Conservation (phyloP, 371 early-diverging fungal genomes). For the Mortierella sp. region DNA sequence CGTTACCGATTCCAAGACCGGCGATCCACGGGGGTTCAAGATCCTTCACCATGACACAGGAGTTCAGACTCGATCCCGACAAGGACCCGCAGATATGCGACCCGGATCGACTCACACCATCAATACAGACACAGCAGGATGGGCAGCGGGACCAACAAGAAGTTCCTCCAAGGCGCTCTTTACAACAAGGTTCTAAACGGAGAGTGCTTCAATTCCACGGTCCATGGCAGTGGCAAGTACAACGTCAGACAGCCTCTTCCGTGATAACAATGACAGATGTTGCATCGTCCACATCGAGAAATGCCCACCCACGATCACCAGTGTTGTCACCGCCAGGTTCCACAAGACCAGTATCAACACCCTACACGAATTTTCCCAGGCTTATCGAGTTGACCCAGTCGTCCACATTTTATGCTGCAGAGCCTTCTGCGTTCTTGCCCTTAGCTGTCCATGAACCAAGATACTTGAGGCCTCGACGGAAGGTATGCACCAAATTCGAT, state of each 20-base stretch:
- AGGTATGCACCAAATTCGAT: slow-evolving; percentile 10
- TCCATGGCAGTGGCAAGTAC: slow-evolving; percentile 12
- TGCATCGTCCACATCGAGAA: neutral
- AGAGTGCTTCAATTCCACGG: slow-evolving; percentile 7
- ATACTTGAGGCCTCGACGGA: slow-evolving; percentile 20
- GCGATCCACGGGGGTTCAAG: too few relatives aligned
- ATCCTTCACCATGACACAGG: too few relatives aligned
- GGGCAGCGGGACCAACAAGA: neutral
- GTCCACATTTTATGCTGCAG: slow-evolving; percentile 14
- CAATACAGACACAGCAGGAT: neutral
- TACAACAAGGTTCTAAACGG: neutral
- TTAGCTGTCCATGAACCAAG: slow-evolving; percentile 21
- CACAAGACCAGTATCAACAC: neutral
- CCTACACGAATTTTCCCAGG: neutral
- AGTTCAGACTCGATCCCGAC: too few relatives aligned
- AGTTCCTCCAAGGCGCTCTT: neutral
- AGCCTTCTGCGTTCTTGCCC: slow-evolving; percentile 15
- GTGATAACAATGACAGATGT: slow-evolving; percentile 5
- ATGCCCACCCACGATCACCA: neutral
- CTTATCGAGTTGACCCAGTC: slow-evolving; percentile 3
- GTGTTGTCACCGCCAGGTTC: neutral
- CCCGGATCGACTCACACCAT: too few relatives aligned
- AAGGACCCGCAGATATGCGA: too few relatives aligned
- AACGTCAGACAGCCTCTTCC: neutral
- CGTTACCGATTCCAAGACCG: neutral